phyloP scores from a whole-genome alignment of 805 yeast species.

The Pichia cabralensis region DNA sequence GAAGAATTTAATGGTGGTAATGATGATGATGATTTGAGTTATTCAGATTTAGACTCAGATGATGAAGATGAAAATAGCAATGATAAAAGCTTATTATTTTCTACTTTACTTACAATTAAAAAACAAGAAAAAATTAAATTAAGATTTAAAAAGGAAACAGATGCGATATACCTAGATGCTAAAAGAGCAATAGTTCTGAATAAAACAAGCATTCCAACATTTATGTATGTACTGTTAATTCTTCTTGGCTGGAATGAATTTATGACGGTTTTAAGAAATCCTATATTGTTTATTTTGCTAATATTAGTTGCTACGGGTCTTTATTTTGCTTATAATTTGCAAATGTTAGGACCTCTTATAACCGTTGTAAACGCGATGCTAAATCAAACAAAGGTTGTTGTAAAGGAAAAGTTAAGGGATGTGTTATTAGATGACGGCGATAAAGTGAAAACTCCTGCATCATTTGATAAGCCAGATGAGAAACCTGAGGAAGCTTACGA shows the following conservation, averaged over 20 bases:
- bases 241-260: slow-evolving; percentile 95
- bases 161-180: slow-evolving; percentile 75
- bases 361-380: slow-evolving; percentile 47
- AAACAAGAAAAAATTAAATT: slow-evolving; percentile 48
- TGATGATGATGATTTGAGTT: slow-evolving; percentile 30
- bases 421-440: slow-evolving; percentile 41
- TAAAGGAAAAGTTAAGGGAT: slow-evolving; percentile 51
- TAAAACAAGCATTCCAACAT: slow-evolving; percentile 73
- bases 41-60: slow-evolving; percentile 20
- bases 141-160: slow-evolving; percentile 65
- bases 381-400: slow-evolving; percentile 46
- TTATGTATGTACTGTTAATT: slow-evolving; percentile 61
- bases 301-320: slow-evolving; percentile 49
- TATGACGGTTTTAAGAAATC: slow-evolving; percentile 77
- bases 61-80: slow-evolving; percentile 28
- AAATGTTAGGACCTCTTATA: slow-evolving; percentile 68
- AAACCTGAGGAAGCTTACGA: slow-evolving; percentile 9
- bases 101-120: slow-evolving; percentile 44
- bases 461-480: not conserved
- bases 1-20: slow-evolving; percentile 22
- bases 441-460: not conserved
- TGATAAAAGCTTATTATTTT: slow-evolving; percentile 34
- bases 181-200: slow-evolving; percentile 76
- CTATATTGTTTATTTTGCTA: slow-evolving; percentile 60
- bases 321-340: slow-evolving; percentile 59